These are phyloP conservation scores for Cadophora sp. DNA, from an alignment of 2,329 filamentous ascomycete genomes.

Conservation along the genomic window DNA sequence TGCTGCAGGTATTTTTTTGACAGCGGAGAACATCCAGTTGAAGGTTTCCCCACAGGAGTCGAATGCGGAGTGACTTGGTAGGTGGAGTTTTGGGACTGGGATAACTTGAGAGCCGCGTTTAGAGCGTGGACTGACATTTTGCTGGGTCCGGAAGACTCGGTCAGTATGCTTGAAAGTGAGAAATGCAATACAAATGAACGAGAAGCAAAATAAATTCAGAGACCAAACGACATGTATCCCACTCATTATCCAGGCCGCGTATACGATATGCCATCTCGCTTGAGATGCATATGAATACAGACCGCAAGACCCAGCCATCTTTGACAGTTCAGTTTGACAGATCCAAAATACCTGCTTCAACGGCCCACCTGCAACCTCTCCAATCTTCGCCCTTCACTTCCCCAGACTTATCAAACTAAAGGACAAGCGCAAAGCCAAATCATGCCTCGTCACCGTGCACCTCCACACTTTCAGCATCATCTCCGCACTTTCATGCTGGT, in stretches of 20 bases:
- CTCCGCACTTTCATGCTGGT: slow-evolving; percentile 23
- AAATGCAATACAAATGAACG: not conserved
- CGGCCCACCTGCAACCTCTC: not conserved
- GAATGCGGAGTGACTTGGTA: too few relatives aligned
- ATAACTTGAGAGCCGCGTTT: too few relatives aligned
- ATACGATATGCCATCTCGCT: not conserved
- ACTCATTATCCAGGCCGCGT: not conserved
- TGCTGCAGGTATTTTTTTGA: slow-evolving; percentile 6
- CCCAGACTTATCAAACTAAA: slow-evolving; percentile 1
- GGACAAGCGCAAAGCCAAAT: slow-evolving; percentile 7
- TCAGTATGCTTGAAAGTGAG: not conserved
- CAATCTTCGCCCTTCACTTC: not conserved
- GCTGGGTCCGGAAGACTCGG: too few relatives aligned
- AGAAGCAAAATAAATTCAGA: not conserved
- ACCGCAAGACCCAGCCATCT: not conserved
- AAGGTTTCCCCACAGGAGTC: not conserved
- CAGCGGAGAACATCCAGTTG: not conserved
- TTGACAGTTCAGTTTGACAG: too few relatives aligned
- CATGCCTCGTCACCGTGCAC: slow-evolving; percentile 18
- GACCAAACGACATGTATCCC: not conserved
- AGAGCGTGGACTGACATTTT: too few relatives aligned
- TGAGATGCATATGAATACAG: not conserved
- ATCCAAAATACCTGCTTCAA: too few relatives aligned
- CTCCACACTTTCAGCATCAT: slow-evolving; percentile 26
- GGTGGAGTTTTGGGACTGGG: too few relatives aligned